Evolutionary conservation across 2,329 filamentous ascomycete genomes (phyloP).

Genomic region (Cercospora berteroae): DNA sequence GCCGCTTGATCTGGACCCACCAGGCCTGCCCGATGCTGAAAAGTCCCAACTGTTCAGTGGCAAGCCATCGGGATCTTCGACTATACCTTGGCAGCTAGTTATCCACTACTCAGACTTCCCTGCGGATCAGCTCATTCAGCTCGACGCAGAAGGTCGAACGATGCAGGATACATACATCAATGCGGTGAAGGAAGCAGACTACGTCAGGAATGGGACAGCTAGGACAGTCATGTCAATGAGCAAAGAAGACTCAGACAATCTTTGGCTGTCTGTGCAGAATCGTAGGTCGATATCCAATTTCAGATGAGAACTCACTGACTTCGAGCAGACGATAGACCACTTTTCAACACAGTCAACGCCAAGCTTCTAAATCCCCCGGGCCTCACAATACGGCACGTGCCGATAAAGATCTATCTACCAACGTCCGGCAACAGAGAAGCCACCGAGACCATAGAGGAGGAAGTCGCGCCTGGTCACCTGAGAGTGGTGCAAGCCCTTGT

Average conservation of each 20-base stretch:
- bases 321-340: constrained; percentile 64
- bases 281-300: constrained; percentile 48
- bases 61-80: constrained; percentile 3
- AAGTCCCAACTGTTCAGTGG: constrained; percentile 17
- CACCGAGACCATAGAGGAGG: constrained; percentile 37
- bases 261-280: constrained; percentile 78
- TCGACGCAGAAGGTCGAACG: constrained; percentile 55
- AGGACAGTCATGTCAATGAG: constrained; percentile 87
- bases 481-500: constrained; percentile 70
- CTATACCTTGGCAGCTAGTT: constrained; percentile 62
- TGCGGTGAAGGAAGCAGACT: constrained; percentile 77
- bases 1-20: constrained; percentile 39
- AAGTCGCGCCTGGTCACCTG: constrained; percentile 42
- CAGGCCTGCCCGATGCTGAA: background rate
- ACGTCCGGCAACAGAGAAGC: constrained; percentile 43
- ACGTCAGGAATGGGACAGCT: constrained; percentile 80
- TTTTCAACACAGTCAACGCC: constrained; percentile 72
- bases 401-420: constrained; percentile 80
- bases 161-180: constrained; percentile 67
- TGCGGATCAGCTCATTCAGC: constrained; percentile 56
- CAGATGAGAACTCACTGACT: constrained; percentile 4
- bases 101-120: constrained; percentile 62
- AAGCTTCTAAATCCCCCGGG: constrained; percentile 72
- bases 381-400: constrained; percentile 75
- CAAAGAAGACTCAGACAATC: constrained; percentile 74